Evolutionary conservation across 2,329 filamentous ascomycete genomes (phyloP).

Genomic region (Nothopassalora personata): DNA sequence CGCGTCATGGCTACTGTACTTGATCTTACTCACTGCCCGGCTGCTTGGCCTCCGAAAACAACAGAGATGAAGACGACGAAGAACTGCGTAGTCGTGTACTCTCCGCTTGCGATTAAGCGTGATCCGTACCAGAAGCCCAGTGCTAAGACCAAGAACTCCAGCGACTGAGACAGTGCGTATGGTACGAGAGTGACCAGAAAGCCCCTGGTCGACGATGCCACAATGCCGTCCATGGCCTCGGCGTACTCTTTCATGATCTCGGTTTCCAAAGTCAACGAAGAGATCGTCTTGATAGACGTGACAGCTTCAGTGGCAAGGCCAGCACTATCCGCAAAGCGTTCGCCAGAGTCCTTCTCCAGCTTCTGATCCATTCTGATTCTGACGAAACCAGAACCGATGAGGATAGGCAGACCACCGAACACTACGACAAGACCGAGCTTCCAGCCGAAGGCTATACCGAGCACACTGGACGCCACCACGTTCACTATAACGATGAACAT

Average conservation of each 20-base stretch:
- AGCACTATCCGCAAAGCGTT: constrained; percentile 32
- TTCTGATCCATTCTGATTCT: constrained; percentile 33
- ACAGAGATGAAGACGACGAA: constrained; percentile 58
- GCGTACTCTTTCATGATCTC: constrained; percentile 29
- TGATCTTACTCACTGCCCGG: constrained; percentile 45
- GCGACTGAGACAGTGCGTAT: constrained; percentile 31
- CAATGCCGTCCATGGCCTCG: constrained; percentile 25
- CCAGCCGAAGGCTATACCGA: constrained; percentile 35
- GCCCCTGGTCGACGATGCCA: constrained; percentile 14
- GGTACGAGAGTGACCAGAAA: constrained; percentile 25
- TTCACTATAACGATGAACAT: constrained; percentile 33
- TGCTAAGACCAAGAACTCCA: constrained; percentile 30
- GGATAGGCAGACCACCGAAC: constrained; percentile 31
- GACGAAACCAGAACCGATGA: constrained; percentile 32
- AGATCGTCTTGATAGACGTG: constrained; percentile 32
- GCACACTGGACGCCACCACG: constrained; percentile 25
- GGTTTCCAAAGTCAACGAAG: constrained; percentile 30
- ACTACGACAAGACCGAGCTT: constrained; percentile 34
- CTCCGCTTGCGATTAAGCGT: constrained; percentile 28
- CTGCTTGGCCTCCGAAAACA: constrained; percentile 44
- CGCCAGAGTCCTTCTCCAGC: constrained; percentile 27
- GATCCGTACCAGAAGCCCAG: constrained; percentile 36
- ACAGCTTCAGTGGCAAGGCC: constrained; percentile 34
- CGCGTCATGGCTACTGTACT: too few species aligned
- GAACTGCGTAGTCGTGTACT: constrained; percentile 41